These are phyloP conservation scores for Penicillium palitans DNA, from an alignment of 2,329 filamentous ascomycete genomes.

Conservation along the genomic window DNA sequence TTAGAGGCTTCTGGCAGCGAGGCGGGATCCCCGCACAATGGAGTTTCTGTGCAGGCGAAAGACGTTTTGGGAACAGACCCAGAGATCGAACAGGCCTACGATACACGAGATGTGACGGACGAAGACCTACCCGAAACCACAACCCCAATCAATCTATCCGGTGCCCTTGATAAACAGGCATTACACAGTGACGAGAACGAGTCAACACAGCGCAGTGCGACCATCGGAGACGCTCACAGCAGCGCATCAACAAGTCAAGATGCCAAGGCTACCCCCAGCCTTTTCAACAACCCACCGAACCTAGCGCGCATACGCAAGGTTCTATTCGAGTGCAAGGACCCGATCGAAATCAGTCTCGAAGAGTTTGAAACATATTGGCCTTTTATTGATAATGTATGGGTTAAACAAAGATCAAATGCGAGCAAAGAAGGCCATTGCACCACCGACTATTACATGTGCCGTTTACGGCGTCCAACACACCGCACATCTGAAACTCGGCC, in stretches of 20 bases:
- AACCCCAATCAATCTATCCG: conserved; percentile 22
- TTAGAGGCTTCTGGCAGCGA: conserved; percentile 17
- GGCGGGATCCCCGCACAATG: conserved; percentile 16
- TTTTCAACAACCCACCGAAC: conserved; percentile 47
- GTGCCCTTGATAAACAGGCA: conserved; percentile 23
- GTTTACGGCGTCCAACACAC: conserved; percentile 43
- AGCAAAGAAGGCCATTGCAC: conserved; percentile 45
- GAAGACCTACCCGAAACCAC: conserved; percentile 11
- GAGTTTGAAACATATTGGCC: conserved; percentile 52
- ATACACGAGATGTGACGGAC: conserved; percentile 7
- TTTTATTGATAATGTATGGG: conserved; percentile 54
- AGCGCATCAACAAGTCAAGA: not conserved
- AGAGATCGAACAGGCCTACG: not conserved
- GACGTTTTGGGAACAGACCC: conserved; percentile 9
- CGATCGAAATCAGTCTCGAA: conserved; percentile 47
- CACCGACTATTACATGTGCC: conserved; percentile 52
- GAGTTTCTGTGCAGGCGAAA: conserved; percentile 6
- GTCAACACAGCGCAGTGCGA: not conserved
- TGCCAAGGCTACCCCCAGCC: conserved; percentile 24
- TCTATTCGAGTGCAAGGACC: conserved; percentile 48
- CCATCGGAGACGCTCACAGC: not conserved
- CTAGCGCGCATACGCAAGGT: conserved; percentile 45
- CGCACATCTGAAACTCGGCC: conserved; percentile 44
- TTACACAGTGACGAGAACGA: conserved; percentile 12
- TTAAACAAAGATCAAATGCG: conserved; percentile 46